Evolutionary conservation across 73 alveolate genomes (phyloP).

Genomic region (Paramecium bursaria): DNA sequence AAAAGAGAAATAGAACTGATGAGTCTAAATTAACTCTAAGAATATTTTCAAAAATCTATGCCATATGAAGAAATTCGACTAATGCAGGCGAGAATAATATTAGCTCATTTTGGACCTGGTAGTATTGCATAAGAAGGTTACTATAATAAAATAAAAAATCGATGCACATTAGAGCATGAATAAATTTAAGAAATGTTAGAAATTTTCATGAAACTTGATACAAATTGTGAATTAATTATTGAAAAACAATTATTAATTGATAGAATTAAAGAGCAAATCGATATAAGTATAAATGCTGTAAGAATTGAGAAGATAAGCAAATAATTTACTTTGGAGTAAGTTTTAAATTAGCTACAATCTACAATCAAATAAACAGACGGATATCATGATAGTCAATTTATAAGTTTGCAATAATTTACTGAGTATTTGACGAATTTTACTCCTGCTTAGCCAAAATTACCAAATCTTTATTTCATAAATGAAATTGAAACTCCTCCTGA

Average conservation of each 20-base stretch:
- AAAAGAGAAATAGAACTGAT: constrained; percentile 33
- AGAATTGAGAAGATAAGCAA: neutral
- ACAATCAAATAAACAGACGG: constrained; percentile 12
- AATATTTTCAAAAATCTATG: constrained; percentile 19
- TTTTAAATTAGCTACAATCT: neutral
- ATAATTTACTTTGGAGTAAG: neutral
- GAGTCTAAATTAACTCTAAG: constrained; percentile 1
- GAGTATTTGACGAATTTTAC: constrained; percentile 30
- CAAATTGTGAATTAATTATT: constrained; percentile 26
- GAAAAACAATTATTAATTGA: neutral
- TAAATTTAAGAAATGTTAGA: constrained; percentile 29
- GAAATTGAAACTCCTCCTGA: constrained; percentile 13
- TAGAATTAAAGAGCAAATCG: constrained; percentile 3
- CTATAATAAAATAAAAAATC: constrained; percentile 29
- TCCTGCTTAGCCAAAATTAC: constrained; percentile 33
- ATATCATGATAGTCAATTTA: constrained; percentile 28
- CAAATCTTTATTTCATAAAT: constrained; percentile 26
- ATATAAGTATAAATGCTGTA: constrained; percentile 27
- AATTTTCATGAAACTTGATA: constrained; percentile 28
- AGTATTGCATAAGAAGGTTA: constrained; percentile 44
- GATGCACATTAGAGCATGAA: constrained; percentile 50
- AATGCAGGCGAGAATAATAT: constrained; percentile 40
- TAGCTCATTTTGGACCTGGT: constrained; percentile 61
- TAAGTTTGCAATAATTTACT: constrained; percentile 41
- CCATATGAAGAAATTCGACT: constrained; percentile 52